Base-by-base conservation (phyloP, 2,329 filamentous ascomycete species). In the Colletotrichum siamense region DNA sequence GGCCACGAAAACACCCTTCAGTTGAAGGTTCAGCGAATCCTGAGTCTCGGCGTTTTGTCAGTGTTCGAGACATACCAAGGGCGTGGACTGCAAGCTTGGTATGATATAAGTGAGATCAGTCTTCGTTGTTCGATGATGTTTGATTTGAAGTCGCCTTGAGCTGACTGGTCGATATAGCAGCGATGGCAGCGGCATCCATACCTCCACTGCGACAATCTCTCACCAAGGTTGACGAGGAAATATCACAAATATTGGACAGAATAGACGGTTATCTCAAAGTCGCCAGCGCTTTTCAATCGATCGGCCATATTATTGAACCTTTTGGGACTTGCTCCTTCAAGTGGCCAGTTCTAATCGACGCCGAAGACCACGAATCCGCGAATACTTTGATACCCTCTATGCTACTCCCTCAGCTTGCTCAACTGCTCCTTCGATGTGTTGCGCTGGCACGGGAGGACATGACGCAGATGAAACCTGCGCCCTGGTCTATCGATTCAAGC, bases 401-500 rank as follows among this genome's bases (percentile, higher is more conserved):
- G 39, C 39, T 0, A 44, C 8, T 44, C 0, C 18, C 0, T 3
- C 39, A 44, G 39, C 16, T 44, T 44, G 0, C 18, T 44, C 39
- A 44, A 4, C 18, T 44, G 1, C 0, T 44, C 8, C 18, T n/a
- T 0, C 39, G 39, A 5, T n/a, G 39, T 44, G 39, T 18, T 44
- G 18, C 8, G 18, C 18, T 44, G 16, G 2, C 39, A 12, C 16
- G 39, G 0, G 0, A 0, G 1, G 39, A 44, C 18, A 44, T 44
- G 8, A 44, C 18, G 18, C 39, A n/a, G 39, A n/a, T 44, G 39
- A 6, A n/a, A 0, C 39, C 39, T 10, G 39, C 39, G 0, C 39
- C 39, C 0, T 44, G 39, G 39, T 44, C 39, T 9, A 44, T 2
- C 39, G 39, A 44, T 10, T 44, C 39, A 44, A 44, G 39, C 39